Evolutionary conservation across 345 rosid genomes (phyloP).

Genomic region (Rhodamnia argentea): DNA sequence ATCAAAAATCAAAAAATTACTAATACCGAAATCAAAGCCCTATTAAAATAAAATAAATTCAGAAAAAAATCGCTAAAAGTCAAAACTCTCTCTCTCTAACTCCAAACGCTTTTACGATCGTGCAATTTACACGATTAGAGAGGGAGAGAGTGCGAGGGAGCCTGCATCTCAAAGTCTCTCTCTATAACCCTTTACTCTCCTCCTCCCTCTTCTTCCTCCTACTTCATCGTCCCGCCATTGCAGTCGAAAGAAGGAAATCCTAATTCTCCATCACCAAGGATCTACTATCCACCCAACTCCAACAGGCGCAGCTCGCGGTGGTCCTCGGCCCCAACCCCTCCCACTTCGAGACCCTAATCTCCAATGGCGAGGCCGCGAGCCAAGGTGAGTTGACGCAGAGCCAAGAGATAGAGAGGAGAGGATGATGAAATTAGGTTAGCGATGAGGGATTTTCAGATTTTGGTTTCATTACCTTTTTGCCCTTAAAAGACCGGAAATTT

Average conservation of each 20-base stretch:
- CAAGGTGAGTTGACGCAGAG: too few relatives aligned
- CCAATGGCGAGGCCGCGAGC: constrained; percentile 7
- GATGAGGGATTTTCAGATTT: too few relatives aligned
- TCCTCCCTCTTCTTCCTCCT: background rate
- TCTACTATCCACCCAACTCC: constrained; percentile 56
- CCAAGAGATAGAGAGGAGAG: too few relatives aligned
- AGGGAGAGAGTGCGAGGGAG: too few relatives aligned
- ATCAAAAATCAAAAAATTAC: too few relatives aligned
- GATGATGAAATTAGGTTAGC: too few relatives aligned
- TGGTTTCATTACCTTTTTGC: too few relatives aligned
- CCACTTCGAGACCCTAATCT: constrained; percentile 75
- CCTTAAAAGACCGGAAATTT: too few relatives aligned
- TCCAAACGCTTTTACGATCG: background rate
- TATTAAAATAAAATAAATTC: too few relatives aligned
- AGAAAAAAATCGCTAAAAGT: too few relatives aligned
- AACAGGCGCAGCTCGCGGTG: constrained; percentile 73
- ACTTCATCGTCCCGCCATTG: background rate
- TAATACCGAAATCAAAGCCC: too few relatives aligned
- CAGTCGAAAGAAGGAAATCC: background rate
- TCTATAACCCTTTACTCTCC: background rate
- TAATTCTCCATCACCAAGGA: constrained; percentile 30
- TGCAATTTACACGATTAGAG: background rate
- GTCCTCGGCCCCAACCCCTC: constrained; percentile 72
- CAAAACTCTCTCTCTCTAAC: background rate
- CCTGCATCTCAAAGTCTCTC: background rate